Conservation (phyloP, 1,284 basidiomycete genomes). For the Ganoderma lingzhi region DNA sequence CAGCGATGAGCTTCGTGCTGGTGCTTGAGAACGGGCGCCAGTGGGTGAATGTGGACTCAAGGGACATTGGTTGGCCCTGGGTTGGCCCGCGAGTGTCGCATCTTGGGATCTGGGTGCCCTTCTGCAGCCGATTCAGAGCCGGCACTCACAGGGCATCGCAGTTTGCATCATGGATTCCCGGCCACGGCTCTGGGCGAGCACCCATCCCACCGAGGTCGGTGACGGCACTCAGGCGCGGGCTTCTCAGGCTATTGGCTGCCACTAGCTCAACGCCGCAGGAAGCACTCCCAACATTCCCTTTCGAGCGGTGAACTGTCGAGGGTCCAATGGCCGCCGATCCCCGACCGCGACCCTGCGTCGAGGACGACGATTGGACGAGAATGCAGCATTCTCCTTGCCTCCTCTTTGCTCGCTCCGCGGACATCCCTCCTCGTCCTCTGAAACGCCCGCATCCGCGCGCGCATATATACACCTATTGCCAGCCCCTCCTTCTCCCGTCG, state of each 20-base stretch:
- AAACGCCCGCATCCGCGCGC: conserved; percentile 6
- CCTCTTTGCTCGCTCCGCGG: conserved; percentile 28
- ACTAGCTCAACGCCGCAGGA: conserved; percentile 10
- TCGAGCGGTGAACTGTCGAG: not conserved
- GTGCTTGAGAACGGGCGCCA: not conserved
- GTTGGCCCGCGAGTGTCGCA: not conserved
- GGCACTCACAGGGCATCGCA: not conserved
- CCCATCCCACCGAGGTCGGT: not conserved
- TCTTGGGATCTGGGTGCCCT: not conserved
- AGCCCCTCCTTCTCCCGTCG: conserved; percentile 10
- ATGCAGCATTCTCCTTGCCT: conserved; percentile 1
- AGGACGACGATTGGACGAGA: conserved; percentile 6
- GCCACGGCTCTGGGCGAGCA: not conserved
- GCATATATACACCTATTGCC: conserved; percentile 17
- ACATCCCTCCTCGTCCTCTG: conserved; percentile 16
- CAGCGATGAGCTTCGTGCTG: not conserved
- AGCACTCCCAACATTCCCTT: conserved; percentile 7
- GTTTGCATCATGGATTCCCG: not conserved
- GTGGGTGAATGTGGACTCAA: not conserved
- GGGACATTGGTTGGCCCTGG: not conserved
- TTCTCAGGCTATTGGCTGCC: conserved; percentile 5
- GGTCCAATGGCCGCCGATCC: conserved; percentile 17
- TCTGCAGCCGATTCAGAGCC: not conserved
- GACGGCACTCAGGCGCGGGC: conserved; percentile 1
- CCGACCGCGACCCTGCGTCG: conserved; percentile 11